Percentiles rank a stretch among this genome's conserved stretches.
Evolutionary conservation across 1,139 yeast genomes (phyloP).

Genomic region (Pichia sp.): DNA sequence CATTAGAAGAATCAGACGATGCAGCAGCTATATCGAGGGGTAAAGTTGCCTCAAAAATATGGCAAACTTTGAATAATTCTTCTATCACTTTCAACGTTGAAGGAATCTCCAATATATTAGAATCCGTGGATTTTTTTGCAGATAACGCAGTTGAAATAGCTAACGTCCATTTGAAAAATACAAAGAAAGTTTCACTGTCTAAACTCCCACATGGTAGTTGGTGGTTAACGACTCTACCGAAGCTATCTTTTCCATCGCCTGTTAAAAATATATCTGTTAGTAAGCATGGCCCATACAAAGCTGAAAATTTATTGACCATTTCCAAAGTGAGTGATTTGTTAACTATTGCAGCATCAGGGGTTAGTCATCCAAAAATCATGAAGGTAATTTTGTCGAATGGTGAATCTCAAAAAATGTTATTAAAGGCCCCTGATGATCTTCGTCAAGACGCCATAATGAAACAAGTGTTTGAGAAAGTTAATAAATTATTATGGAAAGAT

Average conservation of each 20-base stretch:
- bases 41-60: conserved; percentile 44
- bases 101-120: conserved; percentile 26
- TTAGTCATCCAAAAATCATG: conserved; percentile 80
- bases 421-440: conserved; percentile 85
- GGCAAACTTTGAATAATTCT: conserved; percentile 29
- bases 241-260: conserved; percentile 57
- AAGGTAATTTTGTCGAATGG: conserved; percentile 55
- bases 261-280: conserved; percentile 45
- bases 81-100: conserved; percentile 11
- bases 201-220: conserved; percentile 37
- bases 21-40: conserved; percentile 41
- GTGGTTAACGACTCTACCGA: conserved; percentile 51
- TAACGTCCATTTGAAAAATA: conserved; percentile 34
- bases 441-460: conserved; percentile 97
- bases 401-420: conserved; percentile 44
- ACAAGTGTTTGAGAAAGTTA: conserved; percentile 88
- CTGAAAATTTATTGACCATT: conserved; percentile 41
- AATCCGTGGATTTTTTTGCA: conserved; percentile 45
- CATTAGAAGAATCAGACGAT: conserved; percentile 31
- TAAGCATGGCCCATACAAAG: conserved; percentile 38
- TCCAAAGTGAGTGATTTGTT: conserved; percentile 39
- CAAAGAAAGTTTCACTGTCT: conserved; percentile 19
- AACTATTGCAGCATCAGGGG: conserved; percentile 67
- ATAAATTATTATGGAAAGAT: conserved; percentile 53
- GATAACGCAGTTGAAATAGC: conserved; percentile 49